These are phyloP conservation scores for Ceratobasidium sp. DNA, from an alignment of 1,284 basidiomycete species.

Conservation along the genomic window DNA sequence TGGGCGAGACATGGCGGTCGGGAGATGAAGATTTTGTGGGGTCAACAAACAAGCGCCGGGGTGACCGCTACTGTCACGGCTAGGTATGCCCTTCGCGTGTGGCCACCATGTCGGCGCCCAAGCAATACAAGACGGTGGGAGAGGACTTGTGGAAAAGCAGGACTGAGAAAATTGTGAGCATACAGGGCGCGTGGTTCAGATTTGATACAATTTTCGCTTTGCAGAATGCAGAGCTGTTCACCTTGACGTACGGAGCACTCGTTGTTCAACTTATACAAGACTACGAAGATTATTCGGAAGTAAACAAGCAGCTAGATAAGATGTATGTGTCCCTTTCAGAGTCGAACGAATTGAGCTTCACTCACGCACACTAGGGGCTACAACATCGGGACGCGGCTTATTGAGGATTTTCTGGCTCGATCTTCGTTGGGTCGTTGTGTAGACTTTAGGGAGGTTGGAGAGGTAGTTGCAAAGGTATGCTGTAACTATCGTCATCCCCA, in stretches of 20 bases:
- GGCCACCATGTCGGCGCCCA: slow-evolving; percentile 48
- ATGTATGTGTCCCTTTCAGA: slow-evolving; percentile 53
- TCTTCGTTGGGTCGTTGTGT: slow-evolving; percentile 84
- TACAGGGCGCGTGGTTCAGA: background rate
- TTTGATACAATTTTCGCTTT: background rate
- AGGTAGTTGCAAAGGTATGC: slow-evolving; percentile 87
- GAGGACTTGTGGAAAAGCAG: slow-evolving; percentile 92
- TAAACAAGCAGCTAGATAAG: slow-evolving; percentile 69
- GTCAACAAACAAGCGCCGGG: background rate
- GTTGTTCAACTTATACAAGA: slow-evolving; percentile 99
- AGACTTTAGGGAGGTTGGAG: slow-evolving; percentile 93
- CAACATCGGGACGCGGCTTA: slow-evolving; percentile 94
- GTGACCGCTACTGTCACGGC: slow-evolving; percentile 22
- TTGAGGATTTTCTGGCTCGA: slow-evolving; percentile 97
- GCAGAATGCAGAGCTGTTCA: slow-evolving; percentile 96
- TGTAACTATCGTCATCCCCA: background rate
- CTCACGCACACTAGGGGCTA: slow-evolving; percentile 79
- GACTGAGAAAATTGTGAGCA: slow-evolving; percentile 86
- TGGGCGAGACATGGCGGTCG: slow-evolving; percentile 82
- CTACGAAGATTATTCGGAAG: slow-evolving; percentile 95
- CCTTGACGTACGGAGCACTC: slow-evolving; percentile 95
- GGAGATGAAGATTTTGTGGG: slow-evolving; percentile 20
- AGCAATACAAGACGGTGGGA: slow-evolving; percentile 82
- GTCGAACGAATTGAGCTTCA: slow-evolving; percentile 44
- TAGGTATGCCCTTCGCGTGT: slow-evolving; percentile 4